Evolutionary conservation across 2,329 filamentous ascomycete species (phyloP).

Genomic region (Colletotrichum agaves): DNA sequence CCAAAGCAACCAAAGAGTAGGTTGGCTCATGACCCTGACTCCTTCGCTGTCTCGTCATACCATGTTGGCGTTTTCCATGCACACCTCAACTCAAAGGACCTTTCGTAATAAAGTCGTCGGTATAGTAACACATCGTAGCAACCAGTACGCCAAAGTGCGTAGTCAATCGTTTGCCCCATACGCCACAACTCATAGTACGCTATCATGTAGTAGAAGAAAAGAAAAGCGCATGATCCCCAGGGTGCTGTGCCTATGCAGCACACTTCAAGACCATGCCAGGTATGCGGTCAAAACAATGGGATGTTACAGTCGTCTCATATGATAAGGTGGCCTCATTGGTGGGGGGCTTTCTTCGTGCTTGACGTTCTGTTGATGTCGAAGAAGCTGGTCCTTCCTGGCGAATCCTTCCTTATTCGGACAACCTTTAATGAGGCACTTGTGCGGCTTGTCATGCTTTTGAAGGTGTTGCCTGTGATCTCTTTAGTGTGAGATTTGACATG

Average conservation of each 20-base stretch:
- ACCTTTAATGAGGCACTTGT: conserved; percentile 51
- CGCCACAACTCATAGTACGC: conserved; percentile 4
- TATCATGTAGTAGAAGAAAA: not conserved
- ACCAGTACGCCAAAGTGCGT: conserved; percentile 29
- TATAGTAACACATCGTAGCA: conserved; percentile 44
- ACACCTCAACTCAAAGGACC: conserved; percentile 15
- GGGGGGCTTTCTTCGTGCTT: conserved; percentile 44
- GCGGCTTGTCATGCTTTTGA: conserved; percentile 56
- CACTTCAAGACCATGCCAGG: not conserved
- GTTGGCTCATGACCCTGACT: not conserved
- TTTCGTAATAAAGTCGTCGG: conserved; percentile 6
- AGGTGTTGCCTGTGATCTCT: conserved; percentile 50
- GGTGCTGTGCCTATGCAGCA: not conserved
- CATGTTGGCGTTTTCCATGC: conserved; percentile 4
- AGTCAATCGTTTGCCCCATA: conserved; percentile 2
- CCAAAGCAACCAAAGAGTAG: not conserved
- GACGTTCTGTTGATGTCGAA: conserved; percentile 53
- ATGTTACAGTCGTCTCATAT: conserved; percentile 22
- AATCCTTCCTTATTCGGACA: conserved; percentile 56
- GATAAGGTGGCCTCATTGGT: not conserved
- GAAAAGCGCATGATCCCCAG: not conserved
- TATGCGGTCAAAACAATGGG: not conserved
- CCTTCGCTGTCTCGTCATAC: not conserved
- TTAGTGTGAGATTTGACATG: conserved; percentile 11
- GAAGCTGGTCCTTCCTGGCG: conserved; percentile 54